Conservation (phyloP, 2,329 filamentous ascomycete species). For the Trichocomaceae sp. region DNA sequence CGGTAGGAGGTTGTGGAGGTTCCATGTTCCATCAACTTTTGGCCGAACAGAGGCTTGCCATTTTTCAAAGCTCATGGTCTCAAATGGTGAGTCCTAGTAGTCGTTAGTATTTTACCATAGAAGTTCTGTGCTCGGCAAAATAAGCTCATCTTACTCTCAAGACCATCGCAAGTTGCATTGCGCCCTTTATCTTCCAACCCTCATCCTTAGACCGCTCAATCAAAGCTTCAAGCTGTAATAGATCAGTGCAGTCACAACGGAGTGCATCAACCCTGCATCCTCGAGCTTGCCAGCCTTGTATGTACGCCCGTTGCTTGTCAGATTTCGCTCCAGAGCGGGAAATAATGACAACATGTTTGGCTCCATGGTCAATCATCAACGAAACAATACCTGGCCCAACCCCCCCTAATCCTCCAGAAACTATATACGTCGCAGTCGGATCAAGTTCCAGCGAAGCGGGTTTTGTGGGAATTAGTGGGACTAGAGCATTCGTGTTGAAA, state of each 20-base stretch:
- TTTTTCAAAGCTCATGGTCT: not conserved
- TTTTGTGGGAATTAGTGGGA: not conserved
- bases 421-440: not conserved
- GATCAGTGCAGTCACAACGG: not conserved
- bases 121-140: not conserved
- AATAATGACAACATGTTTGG: not conserved
- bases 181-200: not conserved
- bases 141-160: not conserved
- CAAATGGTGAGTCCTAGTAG: not conserved
- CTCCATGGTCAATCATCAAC: not conserved
- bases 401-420: not conserved
- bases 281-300: not conserved
- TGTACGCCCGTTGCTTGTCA: not conserved
- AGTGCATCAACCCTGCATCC: not conserved
- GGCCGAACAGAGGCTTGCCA: not conserved
- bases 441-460: not conserved
- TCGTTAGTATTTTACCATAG: not conserved
- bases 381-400: not conserved
- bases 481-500: not conserved
- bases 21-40: not conserved
- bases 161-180: not conserved
- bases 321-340: not conserved
- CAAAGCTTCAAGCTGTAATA: not conserved
- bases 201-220: not conserved
- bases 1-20: not conserved